Percentiles rank a stretch among this genome's conserved stretches.
Conservation (phyloP, 2,329 filamentous ascomycete genomes). For the Biscogniauxia sp. region DNA sequence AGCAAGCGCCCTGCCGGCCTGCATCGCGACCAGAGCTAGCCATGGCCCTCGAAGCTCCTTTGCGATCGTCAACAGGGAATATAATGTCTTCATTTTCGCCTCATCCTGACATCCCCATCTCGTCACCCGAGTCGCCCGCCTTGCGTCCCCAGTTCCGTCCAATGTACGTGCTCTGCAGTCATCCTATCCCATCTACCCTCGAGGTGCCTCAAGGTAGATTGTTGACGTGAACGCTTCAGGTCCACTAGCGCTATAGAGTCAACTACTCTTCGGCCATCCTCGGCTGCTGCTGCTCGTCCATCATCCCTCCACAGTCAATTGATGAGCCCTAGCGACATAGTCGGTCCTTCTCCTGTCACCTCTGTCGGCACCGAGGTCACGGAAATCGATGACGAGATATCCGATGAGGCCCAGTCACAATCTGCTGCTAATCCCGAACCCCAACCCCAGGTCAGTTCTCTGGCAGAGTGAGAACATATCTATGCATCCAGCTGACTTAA, state of each 20-base stretch:
- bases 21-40: constrained; percentile 16
- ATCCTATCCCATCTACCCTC: no score
- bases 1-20: constrained; percentile 18
- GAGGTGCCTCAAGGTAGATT: no score
- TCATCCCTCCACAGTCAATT: constrained; percentile 53
- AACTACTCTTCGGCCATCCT: constrained; percentile 50
- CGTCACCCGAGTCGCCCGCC: constrained; percentile 51
- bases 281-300: constrained; percentile 46
- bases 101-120: constrained; percentile 53
- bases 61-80: constrained; percentile 61
- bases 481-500: background rate
- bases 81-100: constrained; percentile 53
- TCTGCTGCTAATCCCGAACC: constrained; percentile 35
- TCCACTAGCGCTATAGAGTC: constrained; percentile 44
- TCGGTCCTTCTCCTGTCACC: constrained; percentile 80
- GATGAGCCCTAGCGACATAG: constrained; percentile 64
- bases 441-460: constrained; percentile 38
- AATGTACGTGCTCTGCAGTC: constrained; percentile 42
- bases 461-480: background rate
- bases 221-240: constrained; percentile 9
- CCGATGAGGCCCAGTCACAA: constrained; percentile 54
- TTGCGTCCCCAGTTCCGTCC: constrained; percentile 48
- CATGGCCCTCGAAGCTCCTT: constrained; percentile 62
- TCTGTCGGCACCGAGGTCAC: constrained; percentile 81
- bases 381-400: constrained; percentile 76